Conservation (phyloP, 371 early-diverging fungal species). For the Apophysomyces trapeziformis region DNA sequence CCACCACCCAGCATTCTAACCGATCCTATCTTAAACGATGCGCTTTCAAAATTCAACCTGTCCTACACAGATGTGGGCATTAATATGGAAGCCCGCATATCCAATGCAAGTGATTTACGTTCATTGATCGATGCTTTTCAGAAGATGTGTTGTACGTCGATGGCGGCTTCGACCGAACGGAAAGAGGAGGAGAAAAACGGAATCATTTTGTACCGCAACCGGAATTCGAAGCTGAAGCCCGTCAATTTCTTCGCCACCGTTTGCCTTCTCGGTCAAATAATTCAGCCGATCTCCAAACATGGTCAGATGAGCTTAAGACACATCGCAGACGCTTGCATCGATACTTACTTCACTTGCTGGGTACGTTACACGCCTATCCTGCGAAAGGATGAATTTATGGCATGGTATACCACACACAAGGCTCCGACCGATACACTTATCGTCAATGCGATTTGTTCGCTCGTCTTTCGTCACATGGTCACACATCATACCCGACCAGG, state of each 20-base stretch:
- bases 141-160: slow-evolving; percentile 27
- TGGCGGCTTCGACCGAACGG: not conserved
- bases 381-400: slow-evolving; percentile 34
- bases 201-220: slow-evolving; percentile 26
- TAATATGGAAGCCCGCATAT: slow-evolving; percentile 36
- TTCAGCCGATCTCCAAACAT: slow-evolving; percentile 31
- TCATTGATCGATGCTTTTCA: slow-evolving; percentile 40
- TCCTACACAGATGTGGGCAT: slow-evolving; percentile 39
- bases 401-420: slow-evolving; percentile 30
- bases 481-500: slow-evolving; percentile 32
- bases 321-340: slow-evolving; percentile 38
- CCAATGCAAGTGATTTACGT: slow-evolving; percentile 35
- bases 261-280: slow-evolving; percentile 25
- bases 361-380: slow-evolving; percentile 38
- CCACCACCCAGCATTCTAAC: slow-evolving; percentile 2
- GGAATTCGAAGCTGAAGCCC: slow-evolving; percentile 30
- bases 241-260: slow-evolving; percentile 35
- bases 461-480: slow-evolving; percentile 38
- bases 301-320: slow-evolving; percentile 18
- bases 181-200: slow-evolving; percentile 20
- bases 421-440: slow-evolving; percentile 33
- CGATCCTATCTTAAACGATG: slow-evolving; percentile 15
- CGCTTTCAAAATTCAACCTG: slow-evolving; percentile 32
- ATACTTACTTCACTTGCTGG: slow-evolving; percentile 41
- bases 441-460: slow-evolving; percentile 44